A percentile compares a stretch with the other conserved stretches of the same genome.
Conservation (phyloP, 2,329 filamentous ascomycete genomes). For the Talaromyces sp. region DNA sequence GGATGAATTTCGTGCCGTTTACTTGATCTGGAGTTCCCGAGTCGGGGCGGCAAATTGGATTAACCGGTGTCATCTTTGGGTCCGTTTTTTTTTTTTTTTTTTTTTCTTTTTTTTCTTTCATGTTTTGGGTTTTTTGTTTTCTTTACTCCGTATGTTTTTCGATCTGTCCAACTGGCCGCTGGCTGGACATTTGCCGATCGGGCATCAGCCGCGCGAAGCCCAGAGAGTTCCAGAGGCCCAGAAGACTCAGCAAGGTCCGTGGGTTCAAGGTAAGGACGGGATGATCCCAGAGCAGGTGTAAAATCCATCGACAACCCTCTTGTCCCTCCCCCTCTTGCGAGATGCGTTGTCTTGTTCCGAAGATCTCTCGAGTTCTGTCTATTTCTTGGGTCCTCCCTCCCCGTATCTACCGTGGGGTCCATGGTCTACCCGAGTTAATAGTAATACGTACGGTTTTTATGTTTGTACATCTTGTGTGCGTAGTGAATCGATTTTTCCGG, state of each 20-base stretch:
- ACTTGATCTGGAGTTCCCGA: conserved; percentile 26
- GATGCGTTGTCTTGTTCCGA: not conserved
- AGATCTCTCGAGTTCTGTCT: not conserved
- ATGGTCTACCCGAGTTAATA: not conserved
- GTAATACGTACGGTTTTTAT: too few species aligned
- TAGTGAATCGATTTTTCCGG: too few species aligned
- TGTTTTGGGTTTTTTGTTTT: not conserved
- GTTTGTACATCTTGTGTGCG: too few species aligned
- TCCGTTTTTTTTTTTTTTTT: conserved; percentile 1
- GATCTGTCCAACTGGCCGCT: not conserved
- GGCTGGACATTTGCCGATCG: conserved; percentile 22
- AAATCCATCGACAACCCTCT: not conserved
- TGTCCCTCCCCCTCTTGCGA: not conserved
- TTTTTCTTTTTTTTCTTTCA: too few species aligned
- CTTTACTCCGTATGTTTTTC: not conserved
- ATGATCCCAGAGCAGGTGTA: conserved; percentile 7
- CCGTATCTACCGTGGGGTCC: not conserved
- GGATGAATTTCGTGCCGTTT: conserved; percentile 10
- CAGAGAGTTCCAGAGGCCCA: not conserved
- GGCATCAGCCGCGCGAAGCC: conserved; percentile 10
- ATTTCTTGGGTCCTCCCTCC: not conserved
- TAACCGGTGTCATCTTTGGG: conserved; percentile 15
- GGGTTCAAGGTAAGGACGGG: not conserved
- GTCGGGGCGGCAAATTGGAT: conserved; percentile 11
- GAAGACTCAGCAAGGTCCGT: not conserved